Conservation (phyloP, 495 filamentous ascomycete species). For the Filosporella fistucella region DNA sequence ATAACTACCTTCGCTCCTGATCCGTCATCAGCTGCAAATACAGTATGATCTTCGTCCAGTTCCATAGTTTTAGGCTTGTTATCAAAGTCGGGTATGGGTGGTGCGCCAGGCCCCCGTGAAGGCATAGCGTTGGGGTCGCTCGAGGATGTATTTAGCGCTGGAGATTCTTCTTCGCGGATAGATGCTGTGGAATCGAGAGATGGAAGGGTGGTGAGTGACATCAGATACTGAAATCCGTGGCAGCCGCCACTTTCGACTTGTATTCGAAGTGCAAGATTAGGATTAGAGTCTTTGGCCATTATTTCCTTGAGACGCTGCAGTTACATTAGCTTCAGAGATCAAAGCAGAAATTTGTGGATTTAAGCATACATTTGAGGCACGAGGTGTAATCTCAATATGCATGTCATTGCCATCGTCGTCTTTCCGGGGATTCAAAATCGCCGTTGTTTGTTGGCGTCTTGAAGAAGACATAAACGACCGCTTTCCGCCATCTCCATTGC, state of each 20-base stretch:
- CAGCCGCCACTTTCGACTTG: constrained; percentile 90
- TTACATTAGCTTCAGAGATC: constrained; percentile 4
- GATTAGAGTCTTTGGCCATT: constrained; percentile 69
- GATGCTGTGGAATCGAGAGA: constrained; percentile 12
- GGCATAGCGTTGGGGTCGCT: constrained; percentile 11
- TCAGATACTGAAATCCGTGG: constrained; percentile 96
- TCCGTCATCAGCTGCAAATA: constrained; percentile 39
- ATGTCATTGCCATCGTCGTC: constrained; percentile 81
- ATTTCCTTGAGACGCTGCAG: constrained; percentile 62
- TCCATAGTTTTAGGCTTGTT: constrained; percentile 23
- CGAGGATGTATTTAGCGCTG: constrained; percentile 14
- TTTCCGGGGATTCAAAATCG: constrained; percentile 54
- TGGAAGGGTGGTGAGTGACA: constrained; percentile 69
- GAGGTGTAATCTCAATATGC: constrained; percentile 71
- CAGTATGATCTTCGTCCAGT: constrained; percentile 74
- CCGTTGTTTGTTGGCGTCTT: constrained; percentile 4
- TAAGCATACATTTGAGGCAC: constrained; percentile 73
- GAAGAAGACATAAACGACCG: constrained; percentile 13
- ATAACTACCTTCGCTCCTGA: constrained; percentile 79
- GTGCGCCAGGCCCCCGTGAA: neutral
- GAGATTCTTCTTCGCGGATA: constrained; percentile 6
- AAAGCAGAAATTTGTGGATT: constrained; percentile 1
- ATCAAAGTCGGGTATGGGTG: neutral
- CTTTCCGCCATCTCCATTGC: neutral
- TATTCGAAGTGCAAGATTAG: constrained; percentile 79